These are phyloP conservation scores for baker's yeast (Saccharomyces cerevisiae) DNA, from an alignment of 805 yeast genomes.

Conservation along the genomic window DNA sequence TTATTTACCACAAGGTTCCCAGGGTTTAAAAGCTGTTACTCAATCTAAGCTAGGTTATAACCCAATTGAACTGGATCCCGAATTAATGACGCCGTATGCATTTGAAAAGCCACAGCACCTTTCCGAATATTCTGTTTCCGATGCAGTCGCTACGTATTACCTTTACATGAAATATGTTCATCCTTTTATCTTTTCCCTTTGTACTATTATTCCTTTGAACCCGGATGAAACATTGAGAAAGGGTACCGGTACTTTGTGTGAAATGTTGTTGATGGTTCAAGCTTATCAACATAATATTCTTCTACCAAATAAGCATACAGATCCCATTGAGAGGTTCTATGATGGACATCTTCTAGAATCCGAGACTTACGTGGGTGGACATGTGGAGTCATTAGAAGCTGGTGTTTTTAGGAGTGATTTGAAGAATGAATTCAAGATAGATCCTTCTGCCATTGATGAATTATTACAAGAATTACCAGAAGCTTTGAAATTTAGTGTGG, in stretches of 20 bases:
- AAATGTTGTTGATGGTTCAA: constrained; percentile 93
- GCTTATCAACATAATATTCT: constrained; percentile 73
- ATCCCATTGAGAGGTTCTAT: constrained; percentile 89
- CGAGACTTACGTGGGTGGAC: constrained; percentile 98
- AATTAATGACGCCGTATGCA: constrained; percentile 96
- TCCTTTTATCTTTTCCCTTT: constrained; percentile 90
- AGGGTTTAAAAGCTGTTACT: constrained; percentile 96
- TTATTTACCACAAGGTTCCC: constrained; percentile 95
- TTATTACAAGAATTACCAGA: constrained; percentile 61
- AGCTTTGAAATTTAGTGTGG: constrained; percentile 75
- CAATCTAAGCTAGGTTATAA: constrained; percentile 91
- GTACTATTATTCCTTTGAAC: constrained; percentile 89
- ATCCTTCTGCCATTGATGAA: constrained; percentile 76
- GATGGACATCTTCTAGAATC: constrained; percentile 90
- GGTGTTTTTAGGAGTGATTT: constrained; percentile 94
- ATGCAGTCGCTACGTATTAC: constrained; percentile 97
- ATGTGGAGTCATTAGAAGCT: constrained; percentile 94
- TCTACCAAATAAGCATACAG: constrained; percentile 88
- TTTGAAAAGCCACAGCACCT: constrained; percentile 83
- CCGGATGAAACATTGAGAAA: constrained; percentile 94
- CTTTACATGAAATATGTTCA: constrained; percentile 93
- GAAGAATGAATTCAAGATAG: constrained; percentile 64
- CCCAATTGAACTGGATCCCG: constrained; percentile 95
- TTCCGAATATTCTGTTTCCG: constrained; percentile 97
- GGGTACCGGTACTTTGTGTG: constrained; percentile 98